Evolutionary conservation across 805 yeast species (phyloP).

Genomic region (Candida xyloterini): DNA sequence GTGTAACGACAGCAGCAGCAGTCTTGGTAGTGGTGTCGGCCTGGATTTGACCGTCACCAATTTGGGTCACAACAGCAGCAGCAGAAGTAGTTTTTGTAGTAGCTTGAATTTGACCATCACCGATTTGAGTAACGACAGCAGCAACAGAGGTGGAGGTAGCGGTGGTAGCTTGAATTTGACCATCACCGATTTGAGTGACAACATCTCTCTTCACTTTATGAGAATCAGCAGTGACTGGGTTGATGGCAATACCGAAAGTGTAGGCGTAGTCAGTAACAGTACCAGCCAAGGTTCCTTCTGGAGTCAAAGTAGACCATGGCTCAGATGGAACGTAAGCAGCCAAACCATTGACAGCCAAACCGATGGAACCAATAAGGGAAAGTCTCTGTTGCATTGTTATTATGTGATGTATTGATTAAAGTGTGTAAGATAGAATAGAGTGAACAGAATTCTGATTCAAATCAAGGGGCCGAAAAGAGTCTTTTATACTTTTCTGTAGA

Average conservation of each 20-base stretch:
- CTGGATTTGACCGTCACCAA: constrained; percentile 52
- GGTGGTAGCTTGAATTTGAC: constrained; percentile 51
- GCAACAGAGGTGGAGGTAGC: constrained; percentile 38
- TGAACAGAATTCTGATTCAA: constrained; percentile 7
- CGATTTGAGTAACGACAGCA: constrained; percentile 51
- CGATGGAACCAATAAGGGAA: constrained; percentile 36
- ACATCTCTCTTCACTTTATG: constrained; percentile 31
- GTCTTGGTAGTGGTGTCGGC: constrained; percentile 27
- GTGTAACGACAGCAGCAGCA: constrained; percentile 35
- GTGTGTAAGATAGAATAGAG: neutral
- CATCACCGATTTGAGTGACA: constrained; percentile 49
- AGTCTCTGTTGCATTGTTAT: constrained; percentile 28
- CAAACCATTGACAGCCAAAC: constrained; percentile 42
- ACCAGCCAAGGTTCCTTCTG: constrained; percentile 48
- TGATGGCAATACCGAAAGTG: constrained; percentile 70
- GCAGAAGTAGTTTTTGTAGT: constrained; percentile 27
- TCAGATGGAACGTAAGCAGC: constrained; percentile 66
- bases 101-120: constrained; percentile 61
- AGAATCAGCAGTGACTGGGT: constrained; percentile 38
- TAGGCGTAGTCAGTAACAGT: constrained; percentile 57
- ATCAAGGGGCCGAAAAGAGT: neutral
- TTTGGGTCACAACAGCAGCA: constrained; percentile 39
- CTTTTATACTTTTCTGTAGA: constrained; percentile 8
- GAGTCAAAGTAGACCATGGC: constrained; percentile 71
- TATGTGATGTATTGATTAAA: constrained; percentile 7